Conservation (phyloP, 2,329 filamentous ascomycete genomes). For the Fusarium sambucinum region DNA sequence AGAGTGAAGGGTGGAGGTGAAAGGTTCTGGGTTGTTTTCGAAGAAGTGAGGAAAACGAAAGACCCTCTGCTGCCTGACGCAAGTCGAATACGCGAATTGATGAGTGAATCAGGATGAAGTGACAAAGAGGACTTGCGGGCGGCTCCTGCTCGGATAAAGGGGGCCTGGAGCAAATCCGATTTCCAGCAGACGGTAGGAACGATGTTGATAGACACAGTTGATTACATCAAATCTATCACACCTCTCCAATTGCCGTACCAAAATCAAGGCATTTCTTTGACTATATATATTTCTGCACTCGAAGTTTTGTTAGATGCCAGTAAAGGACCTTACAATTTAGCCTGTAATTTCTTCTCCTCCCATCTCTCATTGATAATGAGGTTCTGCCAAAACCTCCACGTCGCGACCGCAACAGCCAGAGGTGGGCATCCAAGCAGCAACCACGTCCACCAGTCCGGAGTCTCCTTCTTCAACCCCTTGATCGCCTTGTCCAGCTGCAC, state of each 20-base stretch:
- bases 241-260: too few species aligned
- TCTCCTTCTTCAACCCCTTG: constrained; percentile 68
- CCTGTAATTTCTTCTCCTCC: constrained; percentile 66
- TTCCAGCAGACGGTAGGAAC: too few species aligned
- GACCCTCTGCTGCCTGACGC: background rate
- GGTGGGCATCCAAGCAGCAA: constrained; percentile 77
- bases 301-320: background rate
- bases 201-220: too few species aligned
- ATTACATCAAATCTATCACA: too few species aligned
- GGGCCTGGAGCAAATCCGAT: too few species aligned
- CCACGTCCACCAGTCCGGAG: constrained; percentile 88
- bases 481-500: constrained; percentile 76
- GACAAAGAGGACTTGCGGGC: too few species aligned
- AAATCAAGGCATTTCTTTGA: background rate
- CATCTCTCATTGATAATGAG: constrained; percentile 76
- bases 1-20: background rate
- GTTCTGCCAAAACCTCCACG: constrained; percentile 81
- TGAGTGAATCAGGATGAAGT: background rate
- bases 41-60: background rate
- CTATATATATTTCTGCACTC: background rate
- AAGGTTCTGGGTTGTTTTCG: background rate
- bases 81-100: background rate
- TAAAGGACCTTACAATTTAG: constrained; percentile 34
- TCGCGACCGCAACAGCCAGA: constrained; percentile 74
- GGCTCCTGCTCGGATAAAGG: too few species aligned